Percentiles rank a stretch among this genome's conserved stretches.
Evolutionary conservation across 2,329 filamentous ascomycete genomes (phyloP).

Genomic region (Zymoseptoria crescenta): DNA sequence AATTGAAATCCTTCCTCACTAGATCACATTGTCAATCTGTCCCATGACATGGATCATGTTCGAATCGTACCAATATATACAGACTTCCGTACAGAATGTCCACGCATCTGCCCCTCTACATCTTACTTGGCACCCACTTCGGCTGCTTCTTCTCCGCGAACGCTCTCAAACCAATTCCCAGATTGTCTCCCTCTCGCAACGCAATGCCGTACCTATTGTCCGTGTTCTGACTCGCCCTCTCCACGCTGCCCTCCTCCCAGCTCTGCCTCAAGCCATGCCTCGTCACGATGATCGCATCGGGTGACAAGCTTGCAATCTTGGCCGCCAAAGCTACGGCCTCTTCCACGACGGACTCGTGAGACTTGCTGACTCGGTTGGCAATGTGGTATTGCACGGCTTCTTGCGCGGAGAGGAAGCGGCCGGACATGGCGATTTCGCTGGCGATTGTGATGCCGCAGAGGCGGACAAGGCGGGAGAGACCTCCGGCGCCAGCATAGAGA

Average conservation of each 20-base stretch:
- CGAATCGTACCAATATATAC: no score
- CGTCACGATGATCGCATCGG: conserved; percentile 37
- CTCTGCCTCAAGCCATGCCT: conserved; percentile 33
- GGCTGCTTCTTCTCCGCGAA: conserved; percentile 47
- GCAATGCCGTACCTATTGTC: conserved; percentile 36
- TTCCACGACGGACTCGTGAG: conserved; percentile 29
- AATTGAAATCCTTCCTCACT: no score
- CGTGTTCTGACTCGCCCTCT: conserved; percentile 35
- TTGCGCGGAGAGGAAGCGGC: conserved; percentile 38
- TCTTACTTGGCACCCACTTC: conserved; percentile 43
- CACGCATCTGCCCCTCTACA: no score
- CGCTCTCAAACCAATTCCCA: conserved; percentile 43
- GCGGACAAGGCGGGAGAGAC: conserved; percentile 45
- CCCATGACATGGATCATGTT: no score
- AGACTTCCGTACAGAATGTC: no score
- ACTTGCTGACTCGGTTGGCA: conserved; percentile 34
- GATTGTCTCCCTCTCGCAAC: conserved; percentile 40
- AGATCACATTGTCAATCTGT: background rate
- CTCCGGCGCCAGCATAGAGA: conserved; percentile 47
- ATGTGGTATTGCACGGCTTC: conserved; percentile 38
- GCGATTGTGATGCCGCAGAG: conserved; percentile 43
- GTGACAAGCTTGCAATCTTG: conserved; percentile 31
- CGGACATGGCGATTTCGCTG: conserved; percentile 44
- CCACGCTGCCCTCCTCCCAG: conserved; percentile 37
- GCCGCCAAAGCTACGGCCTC: conserved; percentile 33